Base-by-base conservation (phyloP, 176 grass and related monocot genomes). In the Elaeis guineensis region DNA sequence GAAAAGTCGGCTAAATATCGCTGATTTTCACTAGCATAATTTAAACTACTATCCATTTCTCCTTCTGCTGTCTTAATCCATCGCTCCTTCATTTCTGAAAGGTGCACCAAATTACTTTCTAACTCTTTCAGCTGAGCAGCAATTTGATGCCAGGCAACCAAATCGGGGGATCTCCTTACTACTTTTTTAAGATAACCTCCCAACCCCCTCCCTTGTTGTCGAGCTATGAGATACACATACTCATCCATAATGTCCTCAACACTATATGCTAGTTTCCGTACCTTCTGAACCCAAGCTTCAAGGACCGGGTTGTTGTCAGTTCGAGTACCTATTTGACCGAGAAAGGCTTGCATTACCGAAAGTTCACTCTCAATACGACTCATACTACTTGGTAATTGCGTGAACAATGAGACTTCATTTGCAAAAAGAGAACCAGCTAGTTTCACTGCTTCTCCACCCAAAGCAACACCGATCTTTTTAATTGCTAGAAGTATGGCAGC, bases 231-330 rank as follows among this genome's bases (percentile, higher is more conserved):
- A 57, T 57, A 78, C 0, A 69, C 63, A 64, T 57, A 83, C 5
- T 74, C 17, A 59, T 83, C 80, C 4, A 65, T 54, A 8, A 54
- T 44, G 21, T 78, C 75, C 70, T 83, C 75, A 66, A 78, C 73
- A 28, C 49, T 64, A 63, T 78, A 59, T 0, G 69, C 63, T 21
- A 78, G 54, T 22, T 60, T 74, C 25, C 80, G 23, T n/a, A 64
- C 69, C 58, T 74, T 51, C 3, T 16, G 2, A 63, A 70, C 57
- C 75, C 75, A 83, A 21, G 58, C 55, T 73, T 83, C 50, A 5
- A 69, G 15, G 4, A 54, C 64, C 69, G 48, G 63, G 64, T 25
- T 20, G 7, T 64, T 53, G 4, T 26, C 52, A 6, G 5, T 30
- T 30, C 28, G 28, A 32, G 7, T 61, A 9, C 51, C 49, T 16